phyloP scores from a whole-genome alignment of 176 grass and related monocot genomes.

The Paspalum notatum region DNA sequence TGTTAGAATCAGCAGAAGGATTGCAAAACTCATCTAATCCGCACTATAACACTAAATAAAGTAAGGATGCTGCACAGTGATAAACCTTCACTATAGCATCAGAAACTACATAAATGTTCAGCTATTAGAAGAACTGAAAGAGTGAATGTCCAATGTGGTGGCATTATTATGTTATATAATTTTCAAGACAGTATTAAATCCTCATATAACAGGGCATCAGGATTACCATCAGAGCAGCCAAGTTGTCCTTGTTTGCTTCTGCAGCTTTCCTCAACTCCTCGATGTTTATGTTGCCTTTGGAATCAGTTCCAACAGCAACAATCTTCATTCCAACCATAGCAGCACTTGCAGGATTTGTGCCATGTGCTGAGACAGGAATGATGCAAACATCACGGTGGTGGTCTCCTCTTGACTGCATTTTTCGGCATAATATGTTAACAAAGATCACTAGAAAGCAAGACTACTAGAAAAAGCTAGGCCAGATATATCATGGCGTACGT shows the following conservation, averaged over 20 bases:
- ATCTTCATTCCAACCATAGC: conserved; percentile 99
- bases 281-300: conserved; percentile 99
- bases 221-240: conserved; percentile 93
- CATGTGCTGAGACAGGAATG: conserved; percentile 96
- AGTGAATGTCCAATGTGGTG: background rate
- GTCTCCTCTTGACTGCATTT: conserved; percentile 86
- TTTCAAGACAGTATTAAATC: conserved; percentile 8
- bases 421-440: conserved; percentile 28
- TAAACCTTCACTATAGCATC: background rate
- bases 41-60: background rate
- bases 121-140: conserved; percentile 17
- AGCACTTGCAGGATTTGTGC: conserved; percentile 97
- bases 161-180: too few relatives aligned
- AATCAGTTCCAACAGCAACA: conserved; percentile 91
- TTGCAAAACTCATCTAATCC: background rate
- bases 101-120: conserved; percentile 25
- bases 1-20: background rate
- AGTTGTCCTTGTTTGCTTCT: conserved; percentile 88
- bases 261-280: conserved; percentile 91
- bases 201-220: conserved; percentile 5
- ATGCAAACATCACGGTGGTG: conserved; percentile 95
- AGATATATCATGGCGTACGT: conserved; percentile 47
- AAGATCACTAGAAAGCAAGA: conserved; percentile 34
- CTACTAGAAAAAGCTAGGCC: background rate
- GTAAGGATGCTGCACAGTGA: background rate